phyloP scores from a whole-genome alignment of 352 stramenopile species.

The Phytophthora sp. region DNA sequence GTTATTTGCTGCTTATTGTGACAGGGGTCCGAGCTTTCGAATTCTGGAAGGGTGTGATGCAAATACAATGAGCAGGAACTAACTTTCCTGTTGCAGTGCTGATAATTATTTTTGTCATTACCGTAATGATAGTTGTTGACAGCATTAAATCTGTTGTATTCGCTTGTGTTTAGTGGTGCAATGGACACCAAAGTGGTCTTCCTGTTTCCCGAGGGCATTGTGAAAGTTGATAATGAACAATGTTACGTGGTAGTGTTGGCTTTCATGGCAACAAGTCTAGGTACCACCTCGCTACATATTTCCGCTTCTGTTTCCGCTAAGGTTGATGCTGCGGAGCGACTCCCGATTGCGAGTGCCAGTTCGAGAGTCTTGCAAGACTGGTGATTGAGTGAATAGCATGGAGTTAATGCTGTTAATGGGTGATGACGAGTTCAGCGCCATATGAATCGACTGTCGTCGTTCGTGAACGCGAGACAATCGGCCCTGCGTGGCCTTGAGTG shows the following conservation, averaged over 20 bases:
- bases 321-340: constrained; percentile 20
- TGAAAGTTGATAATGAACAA: too few species aligned
- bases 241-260: too few species aligned
- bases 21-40: background rate
- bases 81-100: background rate
- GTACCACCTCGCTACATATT: constrained; percentile 7
- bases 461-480: constrained; percentile 54
- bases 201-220: too few species aligned
- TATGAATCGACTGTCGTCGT: constrained; percentile 47
- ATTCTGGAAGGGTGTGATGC: background rate
- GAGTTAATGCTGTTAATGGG: constrained; percentile 24
- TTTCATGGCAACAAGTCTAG: too few species aligned
- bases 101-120: too few species aligned
- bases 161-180: too few species aligned
- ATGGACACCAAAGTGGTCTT: too few species aligned
- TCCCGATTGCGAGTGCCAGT: constrained; percentile 20
- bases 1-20: constrained; percentile 11
- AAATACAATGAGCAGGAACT: constrained; percentile 5
- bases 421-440: constrained; percentile 35
- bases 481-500: constrained; percentile 42
- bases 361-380: constrained; percentile 17
- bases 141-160: background rate
- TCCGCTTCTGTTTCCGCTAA: constrained; percentile 13
- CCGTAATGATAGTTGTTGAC: too few species aligned
- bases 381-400: constrained; percentile 26